These are phyloP conservation scores for Inosperma sp. DNA, from an alignment of 768 basidiomycete species.

Conservation along the genomic window DNA sequence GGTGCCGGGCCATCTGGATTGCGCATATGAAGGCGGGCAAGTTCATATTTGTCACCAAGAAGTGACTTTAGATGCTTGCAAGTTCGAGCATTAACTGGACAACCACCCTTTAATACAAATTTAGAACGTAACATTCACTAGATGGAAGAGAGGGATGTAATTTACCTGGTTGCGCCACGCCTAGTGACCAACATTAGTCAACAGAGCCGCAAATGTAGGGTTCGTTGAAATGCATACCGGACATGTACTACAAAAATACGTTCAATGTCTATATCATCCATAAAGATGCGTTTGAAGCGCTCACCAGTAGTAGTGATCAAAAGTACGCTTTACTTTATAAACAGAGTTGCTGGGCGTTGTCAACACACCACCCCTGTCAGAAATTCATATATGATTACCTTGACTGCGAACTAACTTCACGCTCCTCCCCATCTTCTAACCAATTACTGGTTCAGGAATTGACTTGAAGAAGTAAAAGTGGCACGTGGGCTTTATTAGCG, in stretches of 20 bases:
- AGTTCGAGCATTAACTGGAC: constrained; percentile 43
- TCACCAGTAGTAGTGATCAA: constrained; percentile 39
- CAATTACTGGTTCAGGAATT: constrained; percentile 43
- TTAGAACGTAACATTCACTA: background rate
- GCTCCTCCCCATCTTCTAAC: constrained; percentile 45
- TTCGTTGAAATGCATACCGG: constrained; percentile 19
- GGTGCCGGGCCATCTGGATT: constrained; percentile 35
- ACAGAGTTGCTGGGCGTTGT: constrained; percentile 32
- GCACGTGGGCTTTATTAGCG: too few species aligned
- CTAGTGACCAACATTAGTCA: constrained; percentile 10
- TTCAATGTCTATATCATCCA: background rate
- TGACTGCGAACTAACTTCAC: constrained; percentile 40
- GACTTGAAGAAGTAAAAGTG: too few species aligned
- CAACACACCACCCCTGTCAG: constrained; percentile 47
- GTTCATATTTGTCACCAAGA: constrained; percentile 45
- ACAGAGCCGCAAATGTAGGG: constrained; percentile 4
- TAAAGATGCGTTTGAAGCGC: constrained; percentile 5
- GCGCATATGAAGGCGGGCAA: constrained; percentile 40
- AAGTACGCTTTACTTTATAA: constrained; percentile 41
- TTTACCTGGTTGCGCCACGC: constrained; percentile 29
- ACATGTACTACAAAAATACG: constrained; percentile 22
- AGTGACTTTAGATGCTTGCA: constrained; percentile 45
- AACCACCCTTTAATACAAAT: constrained; percentile 23
- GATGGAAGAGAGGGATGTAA: background rate
- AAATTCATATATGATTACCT: constrained; percentile 24